Evolutionary conservation across 768 basidiomycete species (phyloP).

Genomic region (Macrocybe gigantea): DNA sequence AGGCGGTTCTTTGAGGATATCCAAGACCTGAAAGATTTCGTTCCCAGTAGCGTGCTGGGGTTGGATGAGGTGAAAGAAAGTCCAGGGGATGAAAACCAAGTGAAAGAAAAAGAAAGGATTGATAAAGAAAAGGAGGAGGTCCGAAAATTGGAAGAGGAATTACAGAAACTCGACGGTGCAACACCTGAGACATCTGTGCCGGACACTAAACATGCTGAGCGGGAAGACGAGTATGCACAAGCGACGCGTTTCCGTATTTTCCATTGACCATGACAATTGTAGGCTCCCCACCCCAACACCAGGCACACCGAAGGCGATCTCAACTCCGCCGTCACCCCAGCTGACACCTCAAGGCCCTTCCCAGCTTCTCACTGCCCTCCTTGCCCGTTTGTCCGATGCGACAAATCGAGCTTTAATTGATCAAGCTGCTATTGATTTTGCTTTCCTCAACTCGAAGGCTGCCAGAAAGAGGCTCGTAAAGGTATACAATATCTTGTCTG

Average conservation of each 20-base stretch:
- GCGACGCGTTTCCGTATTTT: constrained; percentile 35
- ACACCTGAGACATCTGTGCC: constrained; percentile 13
- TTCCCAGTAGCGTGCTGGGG: constrained; percentile 83
- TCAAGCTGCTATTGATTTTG: constrained; percentile 92
- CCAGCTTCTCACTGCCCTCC: constrained; percentile 84
- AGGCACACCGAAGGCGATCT: constrained; percentile 56
- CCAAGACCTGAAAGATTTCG: constrained; percentile 86
- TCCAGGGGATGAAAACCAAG: constrained; percentile 40
- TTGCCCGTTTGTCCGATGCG: constrained; percentile 90
- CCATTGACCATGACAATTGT: constrained; percentile 1
- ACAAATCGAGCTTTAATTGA: constrained; percentile 87
- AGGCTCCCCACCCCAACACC: constrained; percentile 60
- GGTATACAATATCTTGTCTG: constrained; percentile 32
- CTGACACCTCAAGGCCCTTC: constrained; percentile 87
- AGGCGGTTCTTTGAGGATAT: constrained; percentile 90
- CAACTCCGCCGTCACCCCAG: constrained; percentile 60
- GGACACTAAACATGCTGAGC: constrained; percentile 6
- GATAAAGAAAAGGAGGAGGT: constrained; percentile 65
- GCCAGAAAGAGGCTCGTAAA: constrained; percentile 87
- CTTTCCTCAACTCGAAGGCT: constrained; percentile 94
- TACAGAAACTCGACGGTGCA: constrained; percentile 52
- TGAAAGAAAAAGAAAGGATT: constrained; percentile 44
- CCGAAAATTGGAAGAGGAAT: constrained; percentile 70
- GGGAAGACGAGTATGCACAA: constrained; percentile 18
- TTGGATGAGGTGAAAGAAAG: constrained; percentile 43